A percentile compares a stretch with the other conserved stretches of the same genome.
Conservation (phyloP, 2,329 filamentous ascomycete species). For the Periconia sp. region DNA sequence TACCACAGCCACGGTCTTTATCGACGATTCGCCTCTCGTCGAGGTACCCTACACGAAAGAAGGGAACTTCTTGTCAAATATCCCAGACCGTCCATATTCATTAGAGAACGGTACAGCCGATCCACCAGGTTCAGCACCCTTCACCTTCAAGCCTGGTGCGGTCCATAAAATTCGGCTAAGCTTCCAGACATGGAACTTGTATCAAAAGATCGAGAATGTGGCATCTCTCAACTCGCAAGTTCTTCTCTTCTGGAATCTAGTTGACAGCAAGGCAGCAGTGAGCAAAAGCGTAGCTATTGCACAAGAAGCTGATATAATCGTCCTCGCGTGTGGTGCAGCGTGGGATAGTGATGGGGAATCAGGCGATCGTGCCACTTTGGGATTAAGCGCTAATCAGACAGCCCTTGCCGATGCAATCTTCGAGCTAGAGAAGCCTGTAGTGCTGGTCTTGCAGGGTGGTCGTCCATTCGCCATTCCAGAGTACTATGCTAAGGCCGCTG, state of each 20-base stretch:
- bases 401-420: conserved; percentile 47
- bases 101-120: conserved; percentile 43
- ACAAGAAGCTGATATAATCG: conserved; percentile 44
- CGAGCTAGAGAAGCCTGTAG: conserved; percentile 48
- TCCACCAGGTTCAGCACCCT: conserved; percentile 46
- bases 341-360: conserved; percentile 56
- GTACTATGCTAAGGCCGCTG: conserved; percentile 47
- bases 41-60: conserved; percentile 27
- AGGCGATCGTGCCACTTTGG: conserved; percentile 49
- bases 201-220: conserved; percentile 48
- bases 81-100: conserved; percentile 47
- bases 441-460: conserved; percentile 52
- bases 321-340: conserved; percentile 51
- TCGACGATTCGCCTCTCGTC: conserved; percentile 42
- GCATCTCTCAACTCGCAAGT: conserved; percentile 52
- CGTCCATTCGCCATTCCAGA: conserved; percentile 50
- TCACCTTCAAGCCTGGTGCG: conserved; percentile 45
- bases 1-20: conserved; percentile 48
- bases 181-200: conserved; percentile 51
- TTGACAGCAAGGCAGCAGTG: conserved; percentile 41
- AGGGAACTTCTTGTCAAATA: conserved; percentile 50
- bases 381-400: conserved; percentile 48
- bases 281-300: conserved; percentile 47
- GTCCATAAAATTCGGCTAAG: conserved; percentile 49
- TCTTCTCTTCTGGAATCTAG: conserved; percentile 55